Evolutionary conservation across 2,329 filamentous ascomycete genomes (phyloP), one percentile per base, ranked within the genome.

Genomic region (Exophiala spinifera): DNA sequence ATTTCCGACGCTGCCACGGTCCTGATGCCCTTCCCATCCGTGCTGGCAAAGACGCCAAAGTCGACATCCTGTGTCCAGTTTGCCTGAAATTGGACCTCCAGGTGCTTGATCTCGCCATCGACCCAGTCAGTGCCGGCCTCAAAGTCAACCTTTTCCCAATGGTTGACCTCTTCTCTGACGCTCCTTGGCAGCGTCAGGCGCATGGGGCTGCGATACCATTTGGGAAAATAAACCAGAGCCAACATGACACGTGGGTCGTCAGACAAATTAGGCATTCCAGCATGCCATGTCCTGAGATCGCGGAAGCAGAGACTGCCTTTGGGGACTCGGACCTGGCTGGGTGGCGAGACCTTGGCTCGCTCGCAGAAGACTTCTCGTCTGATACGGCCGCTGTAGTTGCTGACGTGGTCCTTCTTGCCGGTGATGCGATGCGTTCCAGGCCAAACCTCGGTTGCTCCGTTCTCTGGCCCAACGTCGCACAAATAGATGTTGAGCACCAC

Each of bases 201-300:
- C n/a, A 46, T 51, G 20, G 49, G 49, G 17, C 59, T 60, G 37
- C 59, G 59, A 51, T 51, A 63, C 61, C 61, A 63, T 36, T 47
- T 46, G 14, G 61, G 61, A 21, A 48, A 51, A 14, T 55, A 59
- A 4, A 63, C 61, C 44, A 62, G 62, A 13, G 79, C 80, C n/a
- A 84, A 66, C 81, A 84, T 84, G 15, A 83, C 74, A 20, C 81
- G 68, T 14, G 78, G 73, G 5, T 75, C 68, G 4, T 73, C 66
- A 1, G 76, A 78, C 40, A 67, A 62, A 60, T 86, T 85, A 1
- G 81, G 81, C 77, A 84, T 83, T 0, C 82, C 83, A 0, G 80
- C 81, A 64, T 86, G 82, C 82, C 83, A 86, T 4, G 84, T 74
- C 21, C 82, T 70, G 49, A 86, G 66, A 64, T 86, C 83, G 1